phyloP scores from a whole-genome alignment of 108 stramenopile species.

The Nitzschia sp. region DNA sequence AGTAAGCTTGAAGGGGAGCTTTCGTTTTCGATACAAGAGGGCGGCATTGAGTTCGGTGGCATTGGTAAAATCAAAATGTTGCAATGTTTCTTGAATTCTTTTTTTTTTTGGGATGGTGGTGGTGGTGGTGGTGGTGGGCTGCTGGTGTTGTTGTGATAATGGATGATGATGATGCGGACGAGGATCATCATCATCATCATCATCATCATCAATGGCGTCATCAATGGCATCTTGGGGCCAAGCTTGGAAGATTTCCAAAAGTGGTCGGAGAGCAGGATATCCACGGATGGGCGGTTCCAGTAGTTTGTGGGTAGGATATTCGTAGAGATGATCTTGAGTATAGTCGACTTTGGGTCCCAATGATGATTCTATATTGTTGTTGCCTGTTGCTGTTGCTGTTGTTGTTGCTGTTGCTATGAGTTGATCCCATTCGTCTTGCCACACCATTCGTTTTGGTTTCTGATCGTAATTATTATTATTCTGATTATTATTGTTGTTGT shows the following conservation, averaged over 20 bases:
- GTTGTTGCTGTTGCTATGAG: constrained; percentile 1
- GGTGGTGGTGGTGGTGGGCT: no score
- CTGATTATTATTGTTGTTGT: no score
- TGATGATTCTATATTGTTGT: no score
- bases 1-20: constrained; percentile 71
- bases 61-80: constrained; percentile 80
- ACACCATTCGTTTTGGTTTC: constrained; percentile 1
- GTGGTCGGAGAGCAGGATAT: constrained; percentile 52
- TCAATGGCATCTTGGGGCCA: constrained; percentile 74
- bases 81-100: constrained; percentile 60
- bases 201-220: no score
- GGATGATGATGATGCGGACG: no score
- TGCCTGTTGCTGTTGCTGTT: no score
- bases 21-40: constrained; percentile 42
- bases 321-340: constrained; percentile 45
- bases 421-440: constrained; percentile 4
- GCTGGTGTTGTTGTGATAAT: no score
- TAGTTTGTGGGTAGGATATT: constrained; percentile 48
- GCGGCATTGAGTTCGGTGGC: constrained; percentile 48
- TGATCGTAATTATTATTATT: no score
- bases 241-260: constrained; percentile 39
- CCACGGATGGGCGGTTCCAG: constrained; percentile 36
- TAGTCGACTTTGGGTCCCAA: constrained; percentile 66
- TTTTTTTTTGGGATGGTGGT: constrained; percentile 19
- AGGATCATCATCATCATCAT: no score